Evolutionary conservation across 169 alveolate genomes (phyloP).

Genomic region (Cryptosporidium ubiquitum): DNA sequence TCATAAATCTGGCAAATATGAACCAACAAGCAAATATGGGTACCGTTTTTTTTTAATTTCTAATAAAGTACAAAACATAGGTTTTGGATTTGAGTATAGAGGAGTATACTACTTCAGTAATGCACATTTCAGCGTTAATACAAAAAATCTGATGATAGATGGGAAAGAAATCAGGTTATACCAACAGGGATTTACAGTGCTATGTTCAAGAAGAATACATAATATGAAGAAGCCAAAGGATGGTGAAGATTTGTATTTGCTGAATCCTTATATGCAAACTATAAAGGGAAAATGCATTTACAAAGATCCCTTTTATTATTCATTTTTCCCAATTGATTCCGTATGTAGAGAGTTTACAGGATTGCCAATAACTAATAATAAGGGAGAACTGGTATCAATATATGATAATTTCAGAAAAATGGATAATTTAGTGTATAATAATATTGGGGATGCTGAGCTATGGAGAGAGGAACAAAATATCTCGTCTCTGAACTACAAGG

Average conservation of each 20-base stretch:
- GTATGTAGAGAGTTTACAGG: conserved; percentile 54
- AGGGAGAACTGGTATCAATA: conserved; percentile 45
- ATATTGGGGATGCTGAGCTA: conserved; percentile 17
- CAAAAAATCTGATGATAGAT: conserved; percentile 13
- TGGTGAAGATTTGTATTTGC: conserved; percentile 27
- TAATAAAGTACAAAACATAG: conserved; percentile 32
- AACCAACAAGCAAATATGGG: conserved; percentile 43
- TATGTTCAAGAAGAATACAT: conserved; percentile 29
- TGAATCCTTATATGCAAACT: conserved; percentile 53
- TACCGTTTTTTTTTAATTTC: conserved; percentile 17
- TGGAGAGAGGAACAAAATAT: neutral
- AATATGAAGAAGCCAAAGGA: conserved; percentile 22
- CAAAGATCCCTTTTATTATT: conserved; percentile 29
- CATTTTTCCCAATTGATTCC: conserved; percentile 42
- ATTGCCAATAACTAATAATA: conserved; percentile 30
- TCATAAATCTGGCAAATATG: conserved; percentile 5
- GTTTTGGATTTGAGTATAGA: conserved; percentile 66
- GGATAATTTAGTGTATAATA: neutral
- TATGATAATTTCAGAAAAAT: conserved; percentile 39
- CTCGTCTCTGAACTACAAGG: neutral
- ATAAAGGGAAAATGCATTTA: conserved; percentile 51
- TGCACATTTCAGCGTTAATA: conserved; percentile 14
- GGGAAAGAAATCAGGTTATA: conserved; percentile 15
- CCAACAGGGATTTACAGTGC: conserved; percentile 31
- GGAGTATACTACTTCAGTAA: conserved; percentile 62